Evolutionary conservation across 2,329 filamentous ascomycete genomes (phyloP).

Genomic region (Xylaria sp.): DNA sequence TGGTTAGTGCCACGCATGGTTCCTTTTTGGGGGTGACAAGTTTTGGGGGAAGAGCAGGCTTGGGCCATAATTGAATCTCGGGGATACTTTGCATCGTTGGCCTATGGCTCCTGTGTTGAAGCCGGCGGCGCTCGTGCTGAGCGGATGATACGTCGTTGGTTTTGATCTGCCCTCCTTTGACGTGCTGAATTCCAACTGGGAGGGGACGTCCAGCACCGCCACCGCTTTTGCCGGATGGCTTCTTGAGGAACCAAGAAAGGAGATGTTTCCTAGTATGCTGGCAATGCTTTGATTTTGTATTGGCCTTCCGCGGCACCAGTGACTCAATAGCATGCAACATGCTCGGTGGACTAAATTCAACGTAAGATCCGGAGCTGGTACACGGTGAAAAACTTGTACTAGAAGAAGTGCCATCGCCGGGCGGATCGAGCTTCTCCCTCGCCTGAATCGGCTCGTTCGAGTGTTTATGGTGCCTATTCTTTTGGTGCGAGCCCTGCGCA

Average conservation of each 20-base stretch:
- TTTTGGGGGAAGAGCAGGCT: constrained; percentile 25
- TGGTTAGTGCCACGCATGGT: constrained; percentile 23
- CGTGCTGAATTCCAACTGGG: constrained; percentile 27
- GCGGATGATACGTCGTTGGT: constrained; percentile 16
- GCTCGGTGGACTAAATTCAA: constrained; percentile 41
- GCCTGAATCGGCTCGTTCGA: constrained; percentile 7
- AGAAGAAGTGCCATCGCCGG: constrained; percentile 32
- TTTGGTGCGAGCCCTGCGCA: constrained; percentile 24
- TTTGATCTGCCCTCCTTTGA: constrained; percentile 34
- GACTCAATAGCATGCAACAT: constrained; percentile 34
- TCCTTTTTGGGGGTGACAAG: constrained; percentile 32
- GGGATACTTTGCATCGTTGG: constrained; percentile 32
- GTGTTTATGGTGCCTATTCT: neutral
- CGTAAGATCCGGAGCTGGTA: constrained; percentile 41
- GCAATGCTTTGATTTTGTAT: constrained; percentile 31
- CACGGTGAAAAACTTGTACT: constrained; percentile 23
- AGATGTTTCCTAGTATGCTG: constrained; percentile 36
- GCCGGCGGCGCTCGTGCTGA: constrained; percentile 18
- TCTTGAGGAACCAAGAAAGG: constrained; percentile 45
- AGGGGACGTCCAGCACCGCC: constrained; percentile 8
- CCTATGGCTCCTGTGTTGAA: constrained; percentile 26
- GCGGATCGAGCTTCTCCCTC: constrained; percentile 34
- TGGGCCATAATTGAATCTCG: constrained; percentile 20
- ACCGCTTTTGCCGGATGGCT: constrained; percentile 25
- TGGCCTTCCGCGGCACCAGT: constrained; percentile 31